Base-by-base conservation (phyloP, 805 yeast species). In the Teunomyces stri region DNA sequence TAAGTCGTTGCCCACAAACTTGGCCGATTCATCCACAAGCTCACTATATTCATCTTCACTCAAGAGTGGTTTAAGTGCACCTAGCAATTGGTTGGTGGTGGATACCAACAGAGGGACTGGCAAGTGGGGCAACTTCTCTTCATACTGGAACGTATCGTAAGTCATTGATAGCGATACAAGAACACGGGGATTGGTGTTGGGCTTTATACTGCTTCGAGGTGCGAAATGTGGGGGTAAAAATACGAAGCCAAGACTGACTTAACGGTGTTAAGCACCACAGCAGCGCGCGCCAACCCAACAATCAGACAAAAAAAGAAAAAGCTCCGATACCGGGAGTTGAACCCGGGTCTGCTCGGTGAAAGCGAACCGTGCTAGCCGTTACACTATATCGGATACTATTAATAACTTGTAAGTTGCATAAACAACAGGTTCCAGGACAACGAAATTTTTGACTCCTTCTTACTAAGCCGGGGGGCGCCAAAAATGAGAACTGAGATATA, bases 311-410 rank as follows among this genome's bases (percentile, higher is more conserved):
- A 43, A 39, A 47, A 18, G 4, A 18, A 47, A 13, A 43, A 49
- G 49, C 78, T 82, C 87, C 87, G 86, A 80, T 81, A 76, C 87
- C 85, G 87, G 87, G 87, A 81, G 85, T 82, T 86, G 87, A 82
- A 82, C 87, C 87, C 87, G 85, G 84, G 81, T 76, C 71, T 82
- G 84, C 86, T 80, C 87, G 85, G 87, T 82, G 86, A 82, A 82
- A 82, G 86, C 85, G 85, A 80, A 79, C 85, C 85, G 82, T 82
- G 85, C 81, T 82, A 81, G 51, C 49, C 52, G 52, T 49, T 49
- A 49, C 52, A 49, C 52, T 49, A 49, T 49, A 49, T 46, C 52
- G 52, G 52, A 49, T n/a, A 7, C 29, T 30, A 10, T 6, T 25
- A 7, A 25, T 9, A 7, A 7, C 11, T 25, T 25, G 4, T 7